These are phyloP conservation scores for Vitis hybrid DNA, from an alignment of 177 flowering plant genomes.

Conservation along the genomic window DNA sequence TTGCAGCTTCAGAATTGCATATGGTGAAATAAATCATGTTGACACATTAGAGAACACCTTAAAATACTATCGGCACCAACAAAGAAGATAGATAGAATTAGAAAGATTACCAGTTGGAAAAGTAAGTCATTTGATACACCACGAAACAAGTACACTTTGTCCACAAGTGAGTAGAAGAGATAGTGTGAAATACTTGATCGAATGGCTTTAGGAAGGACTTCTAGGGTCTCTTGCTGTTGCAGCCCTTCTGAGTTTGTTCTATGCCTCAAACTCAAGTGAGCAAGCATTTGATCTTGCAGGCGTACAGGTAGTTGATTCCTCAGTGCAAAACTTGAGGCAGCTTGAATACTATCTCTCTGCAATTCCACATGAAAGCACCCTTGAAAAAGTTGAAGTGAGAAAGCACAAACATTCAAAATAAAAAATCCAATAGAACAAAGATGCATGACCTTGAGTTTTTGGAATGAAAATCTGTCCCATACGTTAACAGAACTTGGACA, in stretches of 20 bases:
- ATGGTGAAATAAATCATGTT: too few species aligned
- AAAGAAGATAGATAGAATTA: too few species aligned
- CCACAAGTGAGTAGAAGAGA: constrained; percentile 57
- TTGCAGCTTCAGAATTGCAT: too few species aligned
- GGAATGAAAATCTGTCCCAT: too few species aligned
- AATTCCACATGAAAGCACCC: background rate
- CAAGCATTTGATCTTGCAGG: constrained; percentile 70
- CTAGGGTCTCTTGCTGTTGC: constrained; percentile 67
- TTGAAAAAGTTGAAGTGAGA: background rate
- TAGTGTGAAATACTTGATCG: constrained; percentile 59
- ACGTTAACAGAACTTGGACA: background rate
- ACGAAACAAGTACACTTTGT: constrained; percentile 53
- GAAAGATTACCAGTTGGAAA: constrained; percentile 54
- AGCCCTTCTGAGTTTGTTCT: constrained; percentile 71
- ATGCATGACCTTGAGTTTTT: background rate
- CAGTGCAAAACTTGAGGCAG: constrained; percentile 61
- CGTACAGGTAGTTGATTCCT: constrained; percentile 61
- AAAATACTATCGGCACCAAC: too few species aligned
- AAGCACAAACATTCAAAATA: background rate
- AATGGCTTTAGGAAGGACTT: constrained; percentile 69
- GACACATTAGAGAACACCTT: too few species aligned
- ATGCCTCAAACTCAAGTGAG: constrained; percentile 57
- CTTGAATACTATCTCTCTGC: constrained; percentile 65
- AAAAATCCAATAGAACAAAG: constrained; percentile 1
- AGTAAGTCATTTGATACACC: constrained; percentile 72